A percentile compares a stretch with the other conserved stretches of the same genome.
Evolutionary conservation across 2,329 filamentous ascomycete genomes (phyloP).

Genomic region (Trichoderma pleuroti): DNA sequence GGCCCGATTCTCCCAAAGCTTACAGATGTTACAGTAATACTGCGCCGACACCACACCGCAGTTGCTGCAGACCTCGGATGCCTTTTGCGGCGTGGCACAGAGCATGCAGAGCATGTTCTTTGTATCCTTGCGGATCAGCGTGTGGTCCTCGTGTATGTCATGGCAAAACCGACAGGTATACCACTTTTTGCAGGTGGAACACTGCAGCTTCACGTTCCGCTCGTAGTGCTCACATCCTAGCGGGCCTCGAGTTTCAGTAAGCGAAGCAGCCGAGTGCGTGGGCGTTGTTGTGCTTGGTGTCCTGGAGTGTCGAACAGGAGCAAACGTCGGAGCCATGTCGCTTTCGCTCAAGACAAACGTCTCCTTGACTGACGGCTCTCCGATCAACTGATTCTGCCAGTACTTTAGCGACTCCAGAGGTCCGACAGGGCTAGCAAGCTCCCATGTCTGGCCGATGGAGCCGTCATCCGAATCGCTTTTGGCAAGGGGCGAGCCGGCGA

Average conservation of each 20-base stretch:
- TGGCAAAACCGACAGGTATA: slow-evolving; percentile 95
- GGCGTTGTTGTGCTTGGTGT: slow-evolving; percentile 36
- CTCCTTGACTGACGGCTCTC: slow-evolving; percentile 38
- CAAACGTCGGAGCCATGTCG: slow-evolving; percentile 66
- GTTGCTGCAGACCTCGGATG: slow-evolving; percentile 69
- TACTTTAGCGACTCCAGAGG: slow-evolving; percentile 55
- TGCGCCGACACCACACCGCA: slow-evolving; percentile 77
- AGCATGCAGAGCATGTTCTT: slow-evolving; percentile 98
- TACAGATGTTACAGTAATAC: slow-evolving; percentile 93
- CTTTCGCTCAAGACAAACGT: slow-evolving; percentile 53
- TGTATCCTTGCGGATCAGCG: slow-evolving; percentile 75
- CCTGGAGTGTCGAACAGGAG: slow-evolving; percentile 47
- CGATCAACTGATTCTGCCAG: slow-evolving; percentile 48
- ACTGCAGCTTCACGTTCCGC: slow-evolving; percentile 94
- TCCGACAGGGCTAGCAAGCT: slow-evolving; percentile 42
- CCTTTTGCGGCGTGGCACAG: slow-evolving; percentile 80
- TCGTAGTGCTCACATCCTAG: slow-evolving; percentile 91
- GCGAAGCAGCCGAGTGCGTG: slow-evolving; percentile 22
- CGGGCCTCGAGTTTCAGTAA: slow-evolving; percentile 38
- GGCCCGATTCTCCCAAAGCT: slow-evolving; percentile 92
- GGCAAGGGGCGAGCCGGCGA: slow-evolving; percentile 18
- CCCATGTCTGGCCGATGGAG: slow-evolving; percentile 31
- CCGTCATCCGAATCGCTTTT: slow-evolving; percentile 22
- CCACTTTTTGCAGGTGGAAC: slow-evolving; percentile 84
- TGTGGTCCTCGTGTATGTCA: slow-evolving; percentile 75